These are phyloP conservation scores for Drosera spatulata DNA, from an alignment of 179 eudicot species.

Conservation along the genomic window DNA sequence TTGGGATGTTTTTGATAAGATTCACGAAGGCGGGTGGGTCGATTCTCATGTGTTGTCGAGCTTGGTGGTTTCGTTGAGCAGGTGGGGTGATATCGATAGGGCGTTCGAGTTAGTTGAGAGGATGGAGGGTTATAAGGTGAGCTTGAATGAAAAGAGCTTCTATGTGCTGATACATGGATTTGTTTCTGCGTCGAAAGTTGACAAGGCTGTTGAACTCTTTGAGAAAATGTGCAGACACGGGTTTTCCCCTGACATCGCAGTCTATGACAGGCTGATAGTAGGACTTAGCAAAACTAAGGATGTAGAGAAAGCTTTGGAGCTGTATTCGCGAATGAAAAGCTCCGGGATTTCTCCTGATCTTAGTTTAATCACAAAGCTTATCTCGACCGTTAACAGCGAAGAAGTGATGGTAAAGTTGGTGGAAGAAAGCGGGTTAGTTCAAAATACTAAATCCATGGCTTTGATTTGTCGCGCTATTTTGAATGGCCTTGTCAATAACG, in stretches of 20 bases:
- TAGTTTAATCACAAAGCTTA: constrained; percentile 37
- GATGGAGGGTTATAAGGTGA: constrained; percentile 39
- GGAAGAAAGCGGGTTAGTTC: constrained; percentile 24
- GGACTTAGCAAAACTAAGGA: constrained; percentile 49
- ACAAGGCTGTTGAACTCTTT: constrained; percentile 50
- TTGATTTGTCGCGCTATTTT: constrained; percentile 42
- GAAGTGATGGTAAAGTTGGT: constrained; percentile 33
- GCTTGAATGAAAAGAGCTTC: constrained; percentile 60
- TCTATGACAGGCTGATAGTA: constrained; percentile 61
- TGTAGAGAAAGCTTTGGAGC: constrained; percentile 33
- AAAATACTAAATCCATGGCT: constrained; percentile 19
- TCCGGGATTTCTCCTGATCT: constrained; percentile 52
- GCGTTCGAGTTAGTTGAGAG: constrained; percentile 59
- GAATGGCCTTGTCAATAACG: constrained; percentile 32
- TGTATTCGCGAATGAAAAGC: constrained; percentile 40
- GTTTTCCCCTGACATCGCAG: constrained; percentile 33
- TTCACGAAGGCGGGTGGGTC: constrained; percentile 49
- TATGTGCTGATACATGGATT: constrained; percentile 73
- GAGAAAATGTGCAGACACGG: constrained; percentile 53
- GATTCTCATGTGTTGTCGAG: constrained; percentile 51
- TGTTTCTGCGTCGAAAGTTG: constrained; percentile 43
- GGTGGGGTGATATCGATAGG: constrained; percentile 65
- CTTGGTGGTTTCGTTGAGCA: constrained; percentile 51
- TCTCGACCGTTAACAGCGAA: constrained; percentile 34
- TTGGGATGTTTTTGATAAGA: constrained; percentile 36